Evolutionary conservation across 2,329 filamentous ascomycete species (phyloP).

Genomic region (Emergomyces pasteurianus): DNA sequence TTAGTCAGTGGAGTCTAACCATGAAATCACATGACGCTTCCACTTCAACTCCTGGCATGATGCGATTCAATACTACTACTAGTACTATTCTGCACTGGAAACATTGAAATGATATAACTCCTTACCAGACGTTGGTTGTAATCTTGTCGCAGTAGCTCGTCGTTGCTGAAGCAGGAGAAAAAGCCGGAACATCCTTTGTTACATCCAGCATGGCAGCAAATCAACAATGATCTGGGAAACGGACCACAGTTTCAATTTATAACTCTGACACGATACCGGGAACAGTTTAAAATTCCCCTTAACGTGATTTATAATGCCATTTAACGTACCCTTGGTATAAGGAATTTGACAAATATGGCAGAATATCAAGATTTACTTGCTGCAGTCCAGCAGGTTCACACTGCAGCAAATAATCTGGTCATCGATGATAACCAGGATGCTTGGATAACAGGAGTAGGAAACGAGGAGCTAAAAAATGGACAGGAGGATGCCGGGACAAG

Average conservation of each 20-base stretch:
- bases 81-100: neutral
- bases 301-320: neutral
- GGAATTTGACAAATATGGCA: neutral
- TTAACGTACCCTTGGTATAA: neutral
- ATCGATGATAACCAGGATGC: neutral
- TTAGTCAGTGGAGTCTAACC: no score
- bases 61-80: neutral
- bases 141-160: neutral
- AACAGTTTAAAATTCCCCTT: neutral
- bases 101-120: neutral
- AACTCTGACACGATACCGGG: neutral
- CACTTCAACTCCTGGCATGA: neutral
- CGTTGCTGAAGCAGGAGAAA: neutral
- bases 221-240: neutral
- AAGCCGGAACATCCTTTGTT: neutral
- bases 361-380: neutral
- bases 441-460: neutral
- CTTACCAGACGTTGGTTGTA: neutral
- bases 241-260: neutral
- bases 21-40: neutral
- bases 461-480: neutral
- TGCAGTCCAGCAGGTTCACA: neutral
- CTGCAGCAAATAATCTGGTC: neutral
- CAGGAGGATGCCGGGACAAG: neutral
- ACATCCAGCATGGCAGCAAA: neutral